Evolutionary conservation across 2,329 filamentous ascomycete genomes (phyloP).

Genomic region (Scedosporium minutisporum): DNA sequence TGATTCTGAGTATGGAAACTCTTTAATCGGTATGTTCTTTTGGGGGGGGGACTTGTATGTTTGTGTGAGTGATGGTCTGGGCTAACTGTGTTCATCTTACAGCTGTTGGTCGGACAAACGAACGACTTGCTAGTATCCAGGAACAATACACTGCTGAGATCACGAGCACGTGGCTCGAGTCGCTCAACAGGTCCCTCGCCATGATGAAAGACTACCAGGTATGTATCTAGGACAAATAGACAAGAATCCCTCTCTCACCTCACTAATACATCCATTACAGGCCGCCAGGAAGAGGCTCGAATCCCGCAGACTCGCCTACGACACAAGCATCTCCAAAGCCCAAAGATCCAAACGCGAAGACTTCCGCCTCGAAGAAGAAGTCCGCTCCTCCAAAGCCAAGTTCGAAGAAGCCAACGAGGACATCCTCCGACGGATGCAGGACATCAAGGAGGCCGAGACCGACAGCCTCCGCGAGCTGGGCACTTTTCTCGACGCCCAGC

Average conservation of each 20-base stretch:
- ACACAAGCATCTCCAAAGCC: slow-evolving; percentile 81
- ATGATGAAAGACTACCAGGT: slow-evolving; percentile 99
- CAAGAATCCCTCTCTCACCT: neutral
- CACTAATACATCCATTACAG: slow-evolving; percentile 27
- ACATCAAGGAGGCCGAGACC: slow-evolving; percentile 84
- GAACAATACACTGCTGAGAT: slow-evolving; percentile 72
- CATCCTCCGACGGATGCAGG: slow-evolving; percentile 84
- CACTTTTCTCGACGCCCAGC: slow-evolving; percentile 75
- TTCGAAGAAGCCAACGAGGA: slow-evolving; percentile 95
- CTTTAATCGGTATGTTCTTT: slow-evolving; percentile 53
- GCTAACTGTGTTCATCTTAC: slow-evolving; percentile 27
- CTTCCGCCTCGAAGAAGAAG: slow-evolving; percentile 84
- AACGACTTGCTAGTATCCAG: slow-evolving; percentile 76
- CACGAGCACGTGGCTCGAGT: slow-evolving; percentile 79
- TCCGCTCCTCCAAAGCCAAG: slow-evolving; percentile 83
- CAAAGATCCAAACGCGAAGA: slow-evolving; percentile 91
- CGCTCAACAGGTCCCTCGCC: slow-evolving; percentile 76
- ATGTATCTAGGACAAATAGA: no score
- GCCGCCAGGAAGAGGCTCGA: slow-evolving; percentile 89
- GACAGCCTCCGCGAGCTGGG: slow-evolving; percentile 75
- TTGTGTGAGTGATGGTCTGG: neutral
- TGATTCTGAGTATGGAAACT: slow-evolving; percentile 85
- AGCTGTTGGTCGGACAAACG: slow-evolving; percentile 71
- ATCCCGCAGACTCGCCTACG: slow-evolving; percentile 77
- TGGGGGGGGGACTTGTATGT: slow-evolving; percentile 6